phyloP scores from a whole-genome alignment of 345 rosid species.

The Eucalyptus sp. region DNA sequence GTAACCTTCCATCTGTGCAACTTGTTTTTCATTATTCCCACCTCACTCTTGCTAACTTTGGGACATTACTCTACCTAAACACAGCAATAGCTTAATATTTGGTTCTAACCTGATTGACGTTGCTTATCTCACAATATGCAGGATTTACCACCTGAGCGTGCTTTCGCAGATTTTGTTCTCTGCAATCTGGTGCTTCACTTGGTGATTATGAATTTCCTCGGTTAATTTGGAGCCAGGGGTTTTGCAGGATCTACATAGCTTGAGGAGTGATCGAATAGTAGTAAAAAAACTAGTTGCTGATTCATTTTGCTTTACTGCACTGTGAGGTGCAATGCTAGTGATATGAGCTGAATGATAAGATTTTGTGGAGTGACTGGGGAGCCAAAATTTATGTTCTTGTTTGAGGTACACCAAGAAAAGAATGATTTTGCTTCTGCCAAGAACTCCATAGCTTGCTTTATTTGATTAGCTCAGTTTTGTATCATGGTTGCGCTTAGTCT shows the following conservation, averaged over 20 bases:
- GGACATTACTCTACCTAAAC: not conserved
- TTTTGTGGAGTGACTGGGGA: not conserved
- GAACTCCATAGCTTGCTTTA: not conserved
- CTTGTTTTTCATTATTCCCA: not conserved
- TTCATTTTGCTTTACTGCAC: not conserved
- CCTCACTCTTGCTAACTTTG: not conserved
- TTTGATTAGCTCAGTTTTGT: not conserved
- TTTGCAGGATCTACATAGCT: not conserved
- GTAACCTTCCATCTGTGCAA: not conserved
- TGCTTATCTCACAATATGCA: not conserved
- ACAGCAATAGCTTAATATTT: not conserved
- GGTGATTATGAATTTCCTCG: constrained; percentile 52
- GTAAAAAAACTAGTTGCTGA: not conserved
- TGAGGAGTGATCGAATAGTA: not conserved
- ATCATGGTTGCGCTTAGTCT: not conserved
- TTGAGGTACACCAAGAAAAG: not conserved
- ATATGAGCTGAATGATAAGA: not conserved
- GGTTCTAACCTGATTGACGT: not conserved
- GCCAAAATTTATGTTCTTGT: not conserved
- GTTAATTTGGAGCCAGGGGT: constrained; percentile 2
- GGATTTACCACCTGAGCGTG: constrained; percentile 43
- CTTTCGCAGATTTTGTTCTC: constrained; percentile 42
- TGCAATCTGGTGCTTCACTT: constrained; percentile 48
- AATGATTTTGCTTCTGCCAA: not conserved
- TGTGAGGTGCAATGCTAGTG: not conserved